Base-by-base conservation (phyloP, 805 yeast genomes). In the Saturnispora serradocipensis region DNA sequence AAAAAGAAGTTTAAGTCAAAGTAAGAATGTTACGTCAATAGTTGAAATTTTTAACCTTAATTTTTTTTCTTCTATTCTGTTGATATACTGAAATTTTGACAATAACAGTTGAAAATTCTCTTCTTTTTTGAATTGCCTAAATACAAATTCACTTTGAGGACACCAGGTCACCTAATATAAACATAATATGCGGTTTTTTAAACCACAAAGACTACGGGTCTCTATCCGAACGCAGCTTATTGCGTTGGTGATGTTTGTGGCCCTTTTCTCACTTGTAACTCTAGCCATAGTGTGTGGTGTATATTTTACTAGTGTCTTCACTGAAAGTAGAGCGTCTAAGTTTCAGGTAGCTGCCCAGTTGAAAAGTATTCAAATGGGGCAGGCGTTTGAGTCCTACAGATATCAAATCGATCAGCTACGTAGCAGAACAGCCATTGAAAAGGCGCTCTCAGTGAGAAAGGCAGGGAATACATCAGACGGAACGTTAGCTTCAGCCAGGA, bases 211-310 rank as follows among this genome's bases (percentile, higher is more conserved):
- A 27, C 53, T 78, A 42, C 75, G 77, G 51, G 70, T 88, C 44
- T 85, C 91, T 43, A 80, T 88, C 52, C 70, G 88, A 59, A 81
- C 88, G 24, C 95, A 88, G 70, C 78, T 88, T 48, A 82, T 86
- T 48, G 74, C 78, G 4, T 69, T 87, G 30, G 95, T 87, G 56
- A 72, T 85, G 50, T 67, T 83, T 50, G 84, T 86, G 39, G 82
- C 91, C 10, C 68, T 84, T 38, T 69, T 83, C 49, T 86, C 95
- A 1, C 71, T 89, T 46, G 72, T 84, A 28, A 80, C 87, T 2
- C 67, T 89, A 44, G 89, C 93, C 6, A 71, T 86, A 20, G 88
- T 85, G 24, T 79, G 88, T 9, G 93, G 86, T 47, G 77, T 84
- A 3, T 86, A 86, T 65, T 87, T 85, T 64, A 78, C 87, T 4